Conservation (phyloP, 2,329 filamentous ascomycete genomes). For the Dactylellina leptospora region DNA sequence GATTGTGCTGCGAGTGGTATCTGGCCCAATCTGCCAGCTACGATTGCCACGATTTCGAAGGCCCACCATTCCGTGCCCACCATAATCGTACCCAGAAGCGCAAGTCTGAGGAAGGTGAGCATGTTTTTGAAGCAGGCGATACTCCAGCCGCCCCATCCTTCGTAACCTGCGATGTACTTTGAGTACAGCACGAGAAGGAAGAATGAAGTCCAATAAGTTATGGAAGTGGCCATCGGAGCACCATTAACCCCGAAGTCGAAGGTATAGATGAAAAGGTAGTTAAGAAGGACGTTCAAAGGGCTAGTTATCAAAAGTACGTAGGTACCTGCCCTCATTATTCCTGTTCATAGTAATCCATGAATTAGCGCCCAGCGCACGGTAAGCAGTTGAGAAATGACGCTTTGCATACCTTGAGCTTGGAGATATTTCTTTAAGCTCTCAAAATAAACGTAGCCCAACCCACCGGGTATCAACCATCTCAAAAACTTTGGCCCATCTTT, state of each 20-base stretch:
- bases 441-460: conserved; percentile 86
- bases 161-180: conserved; percentile 73
- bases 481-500: conserved; percentile 77
- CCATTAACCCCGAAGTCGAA: conserved; percentile 77
- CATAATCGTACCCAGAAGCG: conserved; percentile 78
- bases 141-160: conserved; percentile 82
- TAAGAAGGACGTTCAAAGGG: conserved; percentile 80
- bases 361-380: too few relatives aligned
- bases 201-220: conserved; percentile 88
- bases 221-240: conserved; percentile 80
- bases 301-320: conserved; percentile 85
- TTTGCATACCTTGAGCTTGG: conserved; percentile 80
- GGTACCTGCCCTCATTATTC: conserved; percentile 80
- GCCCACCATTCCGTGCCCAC: conserved; percentile 93
- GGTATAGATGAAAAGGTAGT: conserved; percentile 80
- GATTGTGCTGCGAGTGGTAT: conserved; percentile 82
- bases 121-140: conserved; percentile 73
- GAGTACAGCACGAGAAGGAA: conserved; percentile 77
- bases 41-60: conserved; percentile 87
- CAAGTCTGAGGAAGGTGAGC: conserved; percentile 75
- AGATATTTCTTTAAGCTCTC: conserved; percentile 84
- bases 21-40: conserved; percentile 80
- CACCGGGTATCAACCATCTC: conserved; percentile 77
- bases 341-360: too few relatives aligned
- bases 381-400: too few relatives aligned